These are phyloP conservation scores for Leccinum truebloodii DNA, from an alignment of 768 basidiomycete species.

Conservation along the genomic window DNA sequence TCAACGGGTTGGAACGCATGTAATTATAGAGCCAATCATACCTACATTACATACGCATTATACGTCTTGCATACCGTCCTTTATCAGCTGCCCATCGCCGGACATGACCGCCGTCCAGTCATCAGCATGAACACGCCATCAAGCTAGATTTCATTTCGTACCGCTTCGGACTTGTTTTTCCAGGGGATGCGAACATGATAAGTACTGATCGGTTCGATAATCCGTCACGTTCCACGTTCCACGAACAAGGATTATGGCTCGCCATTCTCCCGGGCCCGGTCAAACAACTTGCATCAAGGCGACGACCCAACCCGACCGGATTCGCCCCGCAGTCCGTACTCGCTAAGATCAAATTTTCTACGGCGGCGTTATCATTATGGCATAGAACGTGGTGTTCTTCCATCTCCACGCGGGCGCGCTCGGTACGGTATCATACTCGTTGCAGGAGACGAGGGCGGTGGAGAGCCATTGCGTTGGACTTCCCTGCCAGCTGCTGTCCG, in stretches of 20 bases:
- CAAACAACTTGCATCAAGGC: neutral
- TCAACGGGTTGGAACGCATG: constrained; percentile 35
- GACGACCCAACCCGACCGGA: neutral
- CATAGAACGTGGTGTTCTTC: constrained; percentile 1
- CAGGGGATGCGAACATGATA: constrained; percentile 14
- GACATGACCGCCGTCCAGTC: constrained; percentile 7
- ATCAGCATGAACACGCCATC: neutral
- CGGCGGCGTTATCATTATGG: neutral
- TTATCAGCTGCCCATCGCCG: constrained; percentile 10
- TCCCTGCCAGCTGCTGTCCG: neutral
- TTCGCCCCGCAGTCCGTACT: neutral
- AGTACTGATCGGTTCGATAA: constrained; percentile 17
- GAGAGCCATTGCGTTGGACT: neutral
- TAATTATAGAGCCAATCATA: constrained; percentile 31
- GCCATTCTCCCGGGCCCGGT: neutral
- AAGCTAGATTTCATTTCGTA: constrained; percentile 11
- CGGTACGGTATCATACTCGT: neutral
- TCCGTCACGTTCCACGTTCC: neutral
- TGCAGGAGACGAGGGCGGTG: neutral
- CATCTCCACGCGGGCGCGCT: neutral
- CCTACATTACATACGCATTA: constrained; percentile 29
- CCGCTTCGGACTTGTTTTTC: constrained; percentile 3
- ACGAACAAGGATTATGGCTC: neutral
- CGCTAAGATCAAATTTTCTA: neutral
- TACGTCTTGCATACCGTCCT: constrained; percentile 22